These are phyloP conservation scores for Stentor roeselii DNA, from an alignment of 73 alveolate genomes.

Conservation along the genomic window DNA sequence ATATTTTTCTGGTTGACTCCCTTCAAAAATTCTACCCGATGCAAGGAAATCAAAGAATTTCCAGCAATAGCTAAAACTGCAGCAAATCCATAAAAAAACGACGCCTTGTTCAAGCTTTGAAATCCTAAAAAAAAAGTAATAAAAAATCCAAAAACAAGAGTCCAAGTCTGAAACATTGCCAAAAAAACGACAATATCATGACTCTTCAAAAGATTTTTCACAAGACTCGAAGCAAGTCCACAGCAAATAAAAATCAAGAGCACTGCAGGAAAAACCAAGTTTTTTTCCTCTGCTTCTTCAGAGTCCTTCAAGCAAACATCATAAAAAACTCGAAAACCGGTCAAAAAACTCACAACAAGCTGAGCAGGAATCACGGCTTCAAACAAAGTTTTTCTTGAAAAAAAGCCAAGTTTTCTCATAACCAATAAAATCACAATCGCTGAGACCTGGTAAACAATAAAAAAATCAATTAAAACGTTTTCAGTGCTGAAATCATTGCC, in stretches of 20 bases:
- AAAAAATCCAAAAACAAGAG: neutral
- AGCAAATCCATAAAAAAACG: neutral
- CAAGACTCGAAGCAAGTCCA: neutral
- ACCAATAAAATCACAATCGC: neutral
- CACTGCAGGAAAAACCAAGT: neutral
- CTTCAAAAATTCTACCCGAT: neutral
- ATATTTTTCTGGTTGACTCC: too few species aligned
- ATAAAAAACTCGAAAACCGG: too few species aligned
- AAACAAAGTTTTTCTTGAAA: too few species aligned
- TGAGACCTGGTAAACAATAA: neutral
- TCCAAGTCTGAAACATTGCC: neutral
- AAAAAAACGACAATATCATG: neutral
- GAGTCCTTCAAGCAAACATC: neutral
- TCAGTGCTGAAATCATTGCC: neutral
- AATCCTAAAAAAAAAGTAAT: neutral
- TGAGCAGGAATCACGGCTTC: neutral
- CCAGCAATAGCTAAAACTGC: neutral
- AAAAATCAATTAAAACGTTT: neutral
- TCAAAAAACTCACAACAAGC: neutral
- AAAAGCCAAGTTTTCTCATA: neutral
- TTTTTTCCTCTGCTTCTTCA: neutral
- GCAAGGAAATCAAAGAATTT: neutral
- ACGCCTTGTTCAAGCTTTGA: too few species aligned
- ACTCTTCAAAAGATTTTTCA: too few species aligned
- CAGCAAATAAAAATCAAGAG: neutral